Conservation (phyloP, 1,284 basidiomycete species). For the Ceratobasidium sp. region DNA sequence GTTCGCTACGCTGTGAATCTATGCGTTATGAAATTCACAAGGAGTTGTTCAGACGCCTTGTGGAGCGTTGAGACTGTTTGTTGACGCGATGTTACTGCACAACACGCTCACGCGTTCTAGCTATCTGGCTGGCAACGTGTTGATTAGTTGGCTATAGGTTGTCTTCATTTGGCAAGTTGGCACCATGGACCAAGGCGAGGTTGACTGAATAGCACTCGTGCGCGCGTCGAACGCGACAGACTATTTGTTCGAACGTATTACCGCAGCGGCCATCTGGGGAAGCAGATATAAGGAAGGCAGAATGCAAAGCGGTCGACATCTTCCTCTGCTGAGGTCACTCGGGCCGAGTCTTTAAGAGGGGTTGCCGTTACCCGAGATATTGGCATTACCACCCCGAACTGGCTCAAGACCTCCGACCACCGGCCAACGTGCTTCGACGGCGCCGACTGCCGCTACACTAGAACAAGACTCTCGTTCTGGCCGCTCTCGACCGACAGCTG, state of each 20-base stretch:
- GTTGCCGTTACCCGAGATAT: slow-evolving; percentile 40
- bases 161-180: slow-evolving; percentile 39
- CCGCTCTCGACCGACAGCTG: background rate
- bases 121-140: slow-evolving; percentile 28
- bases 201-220: slow-evolving; percentile 9
- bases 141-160: slow-evolving; percentile 11
- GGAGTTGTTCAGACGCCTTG: background rate
- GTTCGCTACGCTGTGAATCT: slow-evolving; percentile 26
- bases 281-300: slow-evolving; percentile 16
- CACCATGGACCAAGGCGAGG: slow-evolving; percentile 15
- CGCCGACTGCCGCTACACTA: background rate
- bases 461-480: background rate
- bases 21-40: slow-evolving; percentile 15
- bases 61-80: slow-evolving; percentile 25
- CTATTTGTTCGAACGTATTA: background rate
- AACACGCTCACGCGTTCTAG: slow-evolving; percentile 39
- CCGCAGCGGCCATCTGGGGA: slow-evolving; percentile 7
- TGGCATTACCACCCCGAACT: slow-evolving; percentile 26
- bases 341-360: slow-evolving; percentile 21
- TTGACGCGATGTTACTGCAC: slow-evolving; percentile 40
- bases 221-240: background rate
- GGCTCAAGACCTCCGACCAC: slow-evolving; percentile 29
- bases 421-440: slow-evolving; percentile 5
- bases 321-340: slow-evolving; percentile 26
- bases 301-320: background rate